Base-by-base conservation (phyloP, 2,329 filamentous ascomycete species). In the Apiospora saccharicola region DNA sequence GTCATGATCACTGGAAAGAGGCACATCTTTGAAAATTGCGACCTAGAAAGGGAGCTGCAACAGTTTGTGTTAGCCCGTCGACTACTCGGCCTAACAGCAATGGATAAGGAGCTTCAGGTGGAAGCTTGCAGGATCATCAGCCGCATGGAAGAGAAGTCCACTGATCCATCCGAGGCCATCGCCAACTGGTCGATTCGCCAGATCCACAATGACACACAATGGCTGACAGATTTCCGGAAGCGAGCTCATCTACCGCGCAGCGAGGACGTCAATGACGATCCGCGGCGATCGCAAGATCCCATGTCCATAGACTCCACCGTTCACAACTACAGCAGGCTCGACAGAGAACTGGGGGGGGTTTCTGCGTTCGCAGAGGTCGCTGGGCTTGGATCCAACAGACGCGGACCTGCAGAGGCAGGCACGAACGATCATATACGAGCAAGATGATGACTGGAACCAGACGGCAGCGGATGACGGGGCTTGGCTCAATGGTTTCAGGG, bases 391-490 rank as follows among this genome's bases (percentile, higher is more conserved):
- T 68, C 86, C 88, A 0, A 84, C 84, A 0, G 88, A 91, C 73
- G 84, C 84, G 2, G 86, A 88, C 67, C 78, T 92, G 51, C 89
- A 90, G 76, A 82, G 82, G 41, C 83, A 90, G 75, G 89, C 89
- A 30, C 86, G 90, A 74, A 83, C 90, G 70, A 89, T 91, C 75
- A 89, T 91, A 30, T 91, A 90, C 79, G 87, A 85, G 72, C 30
- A 41, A 13, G 88, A 91, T 70, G 89, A 91, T 75, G 86, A 86
- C 13, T 91, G 90, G 89, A 91, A 91, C 74, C 90, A 91, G 76
- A 92, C 90, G 1, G 87, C 86, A 0, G 88, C 89, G 3, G 90
- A 92, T 74, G 88, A 89, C 73, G 74, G 81, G 3, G 79, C 83
- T 4, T 90, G 89, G 87, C 82, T 91, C 1, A 78, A 81, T 4